Evolutionary conservation across 495 filamentous ascomycete species (phyloP).

Genomic region (Aeminium ludgeri): DNA sequence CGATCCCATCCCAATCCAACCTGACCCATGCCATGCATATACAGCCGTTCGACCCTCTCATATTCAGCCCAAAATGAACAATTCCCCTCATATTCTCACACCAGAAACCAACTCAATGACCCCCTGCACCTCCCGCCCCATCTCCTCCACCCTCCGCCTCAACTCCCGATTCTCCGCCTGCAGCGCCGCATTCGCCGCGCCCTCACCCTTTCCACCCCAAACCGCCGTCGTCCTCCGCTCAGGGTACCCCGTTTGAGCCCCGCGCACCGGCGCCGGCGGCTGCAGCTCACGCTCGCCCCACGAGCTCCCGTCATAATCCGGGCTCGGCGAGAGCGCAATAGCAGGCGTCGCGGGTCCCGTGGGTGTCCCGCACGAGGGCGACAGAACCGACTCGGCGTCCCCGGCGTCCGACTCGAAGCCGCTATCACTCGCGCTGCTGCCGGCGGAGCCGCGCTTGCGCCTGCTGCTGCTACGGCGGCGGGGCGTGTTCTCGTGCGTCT

Average conservation of each 20-base stretch:
- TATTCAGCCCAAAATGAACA: too few relatives aligned
- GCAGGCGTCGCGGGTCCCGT: neutral
- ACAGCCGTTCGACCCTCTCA: too few relatives aligned
- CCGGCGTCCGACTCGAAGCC: constrained; percentile 25
- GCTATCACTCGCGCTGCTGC: constrained; percentile 17
- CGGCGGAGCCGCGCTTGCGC: constrained; percentile 12
- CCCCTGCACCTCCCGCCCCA: constrained; percentile 22
- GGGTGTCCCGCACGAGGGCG: constrained; percentile 4
- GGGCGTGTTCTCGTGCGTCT: constrained; percentile 9
- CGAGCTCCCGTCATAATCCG: too few relatives aligned
- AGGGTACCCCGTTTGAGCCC: neutral
- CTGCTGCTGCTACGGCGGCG: constrained; percentile 5
- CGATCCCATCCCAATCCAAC: too few relatives aligned
- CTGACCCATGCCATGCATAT: too few relatives aligned
- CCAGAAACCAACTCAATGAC: constrained; percentile 22
- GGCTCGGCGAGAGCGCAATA: constrained; percentile 3
- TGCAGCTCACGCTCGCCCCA: too few relatives aligned
- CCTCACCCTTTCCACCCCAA: neutral
- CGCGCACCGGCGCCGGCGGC: neutral
- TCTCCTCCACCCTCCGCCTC: constrained; percentile 15
- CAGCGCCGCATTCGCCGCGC: constrained; percentile 1
- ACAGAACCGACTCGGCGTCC: constrained; percentile 15
- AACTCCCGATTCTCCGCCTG: constrained; percentile 18
- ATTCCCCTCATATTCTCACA: neutral
- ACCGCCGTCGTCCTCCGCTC: neutral